Evolutionary conservation across 23 red algal species (phyloP).

Genomic region (Gracilariopsis chorda): DNA sequence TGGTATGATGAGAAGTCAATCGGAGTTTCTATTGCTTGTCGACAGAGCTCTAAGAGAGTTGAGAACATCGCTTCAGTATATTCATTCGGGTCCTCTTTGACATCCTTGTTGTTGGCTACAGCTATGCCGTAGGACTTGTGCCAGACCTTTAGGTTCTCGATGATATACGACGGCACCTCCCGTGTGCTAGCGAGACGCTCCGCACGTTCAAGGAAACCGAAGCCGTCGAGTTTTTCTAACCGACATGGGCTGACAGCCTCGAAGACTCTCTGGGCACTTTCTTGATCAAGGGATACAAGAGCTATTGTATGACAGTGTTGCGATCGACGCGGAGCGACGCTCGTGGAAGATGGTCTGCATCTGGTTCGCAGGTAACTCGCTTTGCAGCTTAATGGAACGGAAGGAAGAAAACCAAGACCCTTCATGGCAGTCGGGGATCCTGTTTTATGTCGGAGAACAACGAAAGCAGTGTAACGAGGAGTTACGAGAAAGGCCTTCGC

Average conservation of each 20-base stretch:
- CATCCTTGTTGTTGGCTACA: not conserved
- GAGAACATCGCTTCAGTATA: slow-evolving; percentile 82
- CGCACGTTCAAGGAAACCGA: slow-evolving; percentile 39
- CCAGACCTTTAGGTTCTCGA: slow-evolving; percentile 44
- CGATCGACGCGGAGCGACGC: not conserved
- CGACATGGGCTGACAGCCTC: not conserved
- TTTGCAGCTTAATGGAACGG: not conserved
- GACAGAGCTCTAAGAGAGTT: slow-evolving; percentile 85
- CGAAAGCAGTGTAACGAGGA: no score
- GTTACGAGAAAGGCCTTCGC: no score
- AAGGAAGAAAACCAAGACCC: not conserved
- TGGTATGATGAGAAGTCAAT: slow-evolving; percentile 79
- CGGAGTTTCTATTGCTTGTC: slow-evolving; percentile 19
- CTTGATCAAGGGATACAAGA: not conserved
- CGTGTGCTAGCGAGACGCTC: not conserved
- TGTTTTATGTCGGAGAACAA: no score
- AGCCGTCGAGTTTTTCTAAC: slow-evolving; percentile 25
- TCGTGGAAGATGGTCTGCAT: not conserved
- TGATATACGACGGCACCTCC: not conserved
- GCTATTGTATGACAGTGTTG: not conserved
- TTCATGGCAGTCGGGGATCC: slow-evolving; percentile 2
- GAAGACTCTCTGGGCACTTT: not conserved
- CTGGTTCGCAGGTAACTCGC: not conserved
- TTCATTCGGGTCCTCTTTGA: slow-evolving; percentile 23
- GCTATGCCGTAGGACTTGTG: slow-evolving; percentile 52